A percentile compares a stretch with the other conserved stretches of the same genome.
phyloP scores from a whole-genome alignment of 768 basidiomycete species.

The Boletus vinaceobasis region DNA sequence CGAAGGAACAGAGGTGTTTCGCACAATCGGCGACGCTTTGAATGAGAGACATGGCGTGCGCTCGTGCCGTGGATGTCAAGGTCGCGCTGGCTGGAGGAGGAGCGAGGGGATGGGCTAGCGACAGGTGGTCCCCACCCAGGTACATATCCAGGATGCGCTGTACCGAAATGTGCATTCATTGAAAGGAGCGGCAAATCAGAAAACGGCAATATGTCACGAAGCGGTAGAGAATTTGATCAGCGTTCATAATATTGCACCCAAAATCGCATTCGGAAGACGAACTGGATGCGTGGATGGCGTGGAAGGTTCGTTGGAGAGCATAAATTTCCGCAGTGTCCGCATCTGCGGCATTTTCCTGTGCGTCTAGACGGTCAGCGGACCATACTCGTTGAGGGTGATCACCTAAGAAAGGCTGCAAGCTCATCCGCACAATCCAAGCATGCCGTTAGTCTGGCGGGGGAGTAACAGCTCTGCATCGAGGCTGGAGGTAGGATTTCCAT shows the following conservation, averaged over 20 bases:
- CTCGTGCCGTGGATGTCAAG: neutral
- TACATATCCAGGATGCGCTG: neutral
- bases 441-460: neutral
- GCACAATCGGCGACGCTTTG: too few species aligned
- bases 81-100: neutral
- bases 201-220: neutral
- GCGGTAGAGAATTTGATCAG: too few species aligned
- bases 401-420: neutral
- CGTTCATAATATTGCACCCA: neutral
- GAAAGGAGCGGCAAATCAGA: neutral
- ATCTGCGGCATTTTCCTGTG: neutral
- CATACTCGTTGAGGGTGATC: neutral
- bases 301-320: neutral
- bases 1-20: neutral
- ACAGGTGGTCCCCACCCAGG: neutral
- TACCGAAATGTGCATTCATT: neutral
- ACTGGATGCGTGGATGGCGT: neutral
- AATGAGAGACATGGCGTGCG: neutral
- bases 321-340: neutral
- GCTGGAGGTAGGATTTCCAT: neutral
- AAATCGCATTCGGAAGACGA: neutral
- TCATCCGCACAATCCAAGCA: slow-evolving; percentile 10
- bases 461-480: neutral
- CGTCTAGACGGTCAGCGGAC: neutral
- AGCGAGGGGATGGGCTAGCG: too few species aligned